Base-by-base conservation (phyloP, 108 stramenopile species). In the Pseudonitzschia multiseries region DNA sequence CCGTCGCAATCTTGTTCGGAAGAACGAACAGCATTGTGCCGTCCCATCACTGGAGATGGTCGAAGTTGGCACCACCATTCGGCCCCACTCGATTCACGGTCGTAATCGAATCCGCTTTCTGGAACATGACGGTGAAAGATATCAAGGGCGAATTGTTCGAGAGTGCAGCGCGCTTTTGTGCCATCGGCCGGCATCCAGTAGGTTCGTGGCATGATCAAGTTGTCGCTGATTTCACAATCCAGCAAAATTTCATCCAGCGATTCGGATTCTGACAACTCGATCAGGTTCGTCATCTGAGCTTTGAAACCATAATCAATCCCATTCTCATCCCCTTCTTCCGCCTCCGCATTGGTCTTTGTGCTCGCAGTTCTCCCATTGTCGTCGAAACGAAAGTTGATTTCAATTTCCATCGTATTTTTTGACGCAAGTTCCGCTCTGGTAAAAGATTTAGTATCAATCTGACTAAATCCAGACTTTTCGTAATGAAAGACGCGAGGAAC, bases 21-120 rank as follows among this genome's bases (percentile, higher is more conserved):
- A 40, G 33, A 62, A 14, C 29, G 12, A 2, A 46, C 33, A 18
- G 62, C 65, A 29, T 69, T 70, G 57, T 83, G 83, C 20, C 85
- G 70, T n/a, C 85, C 85, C 9, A 62, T 77, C 1, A 64, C 63
- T 6, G 89, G 86, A 8, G 88, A 87, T 13, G 89, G 92, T 51
- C 89, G 83, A 28, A 93, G 73, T 68, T 93, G 92, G 8, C 88
- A 86, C 92, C 92, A 93, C 89, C 89, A 93, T 75, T 93, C 92
- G 26, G 90, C 89, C 10, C 92, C 92, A 8, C 85, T 86, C 15
- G 72, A 82, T 64, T 31, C 33, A 6, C 24, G 33, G 44, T 72
- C 70, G 57, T 79, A 77, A 29, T 68, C 54, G 31, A 65, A 40
- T 2, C 26, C 54, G 24, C 28, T 12, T 2, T 26, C 44, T 14